Conservation (phyloP, 257 asterid genomes). For the Solanum sejunctum region DNA sequence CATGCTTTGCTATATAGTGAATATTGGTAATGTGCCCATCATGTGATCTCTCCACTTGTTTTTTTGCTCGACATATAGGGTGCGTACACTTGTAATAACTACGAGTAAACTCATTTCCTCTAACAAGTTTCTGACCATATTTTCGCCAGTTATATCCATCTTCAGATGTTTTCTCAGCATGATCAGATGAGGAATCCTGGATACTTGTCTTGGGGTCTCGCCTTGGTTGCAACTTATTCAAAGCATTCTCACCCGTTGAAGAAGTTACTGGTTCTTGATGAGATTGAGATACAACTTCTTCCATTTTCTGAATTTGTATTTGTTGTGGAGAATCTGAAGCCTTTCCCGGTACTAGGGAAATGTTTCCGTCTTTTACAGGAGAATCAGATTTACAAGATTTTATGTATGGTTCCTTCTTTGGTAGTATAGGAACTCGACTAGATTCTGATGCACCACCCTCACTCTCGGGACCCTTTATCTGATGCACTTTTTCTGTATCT, state of each 20-base stretch:
- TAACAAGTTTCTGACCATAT: slow-evolving; percentile 90
- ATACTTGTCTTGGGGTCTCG: slow-evolving; percentile 22
- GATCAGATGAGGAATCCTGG: slow-evolving; percentile 9
- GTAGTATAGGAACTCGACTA: slow-evolving; percentile 19
- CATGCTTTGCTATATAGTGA: slow-evolving; percentile 60
- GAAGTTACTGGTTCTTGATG: slow-evolving; percentile 18
- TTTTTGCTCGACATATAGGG: slow-evolving; percentile 61
- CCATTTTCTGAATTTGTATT: slow-evolving; percentile 14
- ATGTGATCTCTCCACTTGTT: slow-evolving; percentile 77
- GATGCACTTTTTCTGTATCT: slow-evolving; percentile 12
- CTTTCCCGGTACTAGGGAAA: slow-evolving; percentile 5
- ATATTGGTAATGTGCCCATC: slow-evolving; percentile 59
- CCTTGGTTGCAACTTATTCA: slow-evolving; percentile 31
- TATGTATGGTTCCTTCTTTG: slow-evolving; percentile 23
- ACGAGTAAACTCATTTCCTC: slow-evolving; percentile 73
- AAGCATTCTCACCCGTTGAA: slow-evolving; percentile 14
- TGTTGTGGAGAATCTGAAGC: slow-evolving; percentile 13
- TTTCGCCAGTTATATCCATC: slow-evolving; percentile 97
- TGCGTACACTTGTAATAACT: slow-evolving; percentile 84
- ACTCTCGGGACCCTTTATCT: slow-evolving; percentile 18
- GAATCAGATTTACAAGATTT: slow-evolving; percentile 7
- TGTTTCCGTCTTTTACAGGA: slow-evolving; percentile 5
- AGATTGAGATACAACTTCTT: slow-evolving; percentile 12
- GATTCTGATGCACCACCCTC: slow-evolving; percentile 16
- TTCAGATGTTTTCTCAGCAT: slow-evolving; percentile 42